Evolutionary conservation across 176 grass and related monocot species (phyloP).

Genomic region (Elaeis guineensis): DNA sequence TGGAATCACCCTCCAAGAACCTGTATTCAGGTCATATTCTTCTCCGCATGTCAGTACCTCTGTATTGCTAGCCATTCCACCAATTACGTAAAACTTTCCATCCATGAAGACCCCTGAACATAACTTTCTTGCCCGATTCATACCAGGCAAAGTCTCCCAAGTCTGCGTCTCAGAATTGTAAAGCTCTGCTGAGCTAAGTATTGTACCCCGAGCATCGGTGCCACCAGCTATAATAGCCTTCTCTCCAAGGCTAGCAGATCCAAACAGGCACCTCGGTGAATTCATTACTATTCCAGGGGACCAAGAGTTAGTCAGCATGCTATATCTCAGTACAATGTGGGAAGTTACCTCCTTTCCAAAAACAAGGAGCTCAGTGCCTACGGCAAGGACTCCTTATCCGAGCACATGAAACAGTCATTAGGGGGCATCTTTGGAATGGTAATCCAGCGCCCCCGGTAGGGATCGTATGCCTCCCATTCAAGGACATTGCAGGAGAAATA

Average conservation of each 20-base stretch:
- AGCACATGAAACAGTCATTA: conserved; percentile 17
- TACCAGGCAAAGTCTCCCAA: conserved; percentile 13
- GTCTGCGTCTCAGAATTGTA: conserved; percentile 11
- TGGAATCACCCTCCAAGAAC: conserved; percentile 12
- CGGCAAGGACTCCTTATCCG: conserved; percentile 17
- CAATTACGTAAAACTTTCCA: conserved; percentile 11
- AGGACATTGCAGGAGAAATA: conserved; percentile 20
- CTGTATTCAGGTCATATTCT: conserved; percentile 10
- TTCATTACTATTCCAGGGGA: conserved; percentile 18
- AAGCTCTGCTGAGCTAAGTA: conserved; percentile 16
- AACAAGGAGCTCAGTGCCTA: conserved; percentile 14
- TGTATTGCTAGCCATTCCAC: conserved; percentile 8
- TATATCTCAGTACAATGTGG: conserved; percentile 13
- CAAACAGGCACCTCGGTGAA: conserved; percentile 18
- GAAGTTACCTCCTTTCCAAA: conserved; percentile 16
- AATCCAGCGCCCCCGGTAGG: conserved; percentile 14
- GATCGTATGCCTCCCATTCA: conserved; percentile 17
- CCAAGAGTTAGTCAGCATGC: conserved; percentile 18
- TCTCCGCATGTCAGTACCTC: conserved; percentile 9
- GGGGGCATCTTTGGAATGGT: conserved; percentile 17
- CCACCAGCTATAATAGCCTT: conserved; percentile 14
- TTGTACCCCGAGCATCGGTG: conserved; percentile 1
- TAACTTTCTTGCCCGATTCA: conserved; percentile 13
- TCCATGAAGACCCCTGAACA: conserved; percentile 20
- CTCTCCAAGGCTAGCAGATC: conserved; percentile 17